Evolutionary conservation across 2,329 filamentous ascomycete genomes (phyloP), one percentile per base, ranked within the genome.

Genomic region (Colletotrichum nymphaeae): DNA sequence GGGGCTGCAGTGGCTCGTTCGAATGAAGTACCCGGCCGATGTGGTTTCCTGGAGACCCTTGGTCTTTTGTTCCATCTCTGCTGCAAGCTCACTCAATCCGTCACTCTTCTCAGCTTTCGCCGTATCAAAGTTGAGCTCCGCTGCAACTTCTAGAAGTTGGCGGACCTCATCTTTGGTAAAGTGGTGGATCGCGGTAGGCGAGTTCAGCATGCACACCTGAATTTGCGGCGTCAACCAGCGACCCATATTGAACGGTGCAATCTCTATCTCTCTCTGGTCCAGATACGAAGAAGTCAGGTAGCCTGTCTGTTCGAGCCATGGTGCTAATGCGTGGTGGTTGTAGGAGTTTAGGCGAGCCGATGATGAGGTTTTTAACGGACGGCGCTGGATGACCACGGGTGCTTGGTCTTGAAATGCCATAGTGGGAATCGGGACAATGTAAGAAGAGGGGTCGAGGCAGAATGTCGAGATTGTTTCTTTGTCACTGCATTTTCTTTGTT

Each of bases 21-120:
- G 56, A 28, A 32, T 12, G 56, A 58, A 32, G 5, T 58, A 35
- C 5, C 56, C 24, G 12, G 24, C 24, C 1, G 26, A 9, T 7
- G 28, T 5, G 0, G 1, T 16, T 0, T 5, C 11, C 28, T 0
- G 1, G 4, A 3, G 28, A n/a, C 4, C 2, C n/a, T 32, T 12
- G 0, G 56, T 5, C 0, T 8, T 58, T 1, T 24, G 5, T 2
- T 14, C 7, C 56, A 19, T 58, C 19, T 11, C 28, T 58, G 14
- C 56, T 19, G 24, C 55, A 0, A 58, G 19, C 2, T 2, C 19
- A 9, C 19, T 16, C 24, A 58, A 30, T 1, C 1, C 5, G 9
- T 35, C 0, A n/a, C 26, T 58, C 19, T n/a, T 28, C 7, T 16
- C 24, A 19, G 26, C 56, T 28, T 58, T n/a, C 1, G 5, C 11